Evolutionary conservation across 2,329 filamentous ascomycete genomes (phyloP).

Genomic region (Colletotrichum incanum): DNA sequence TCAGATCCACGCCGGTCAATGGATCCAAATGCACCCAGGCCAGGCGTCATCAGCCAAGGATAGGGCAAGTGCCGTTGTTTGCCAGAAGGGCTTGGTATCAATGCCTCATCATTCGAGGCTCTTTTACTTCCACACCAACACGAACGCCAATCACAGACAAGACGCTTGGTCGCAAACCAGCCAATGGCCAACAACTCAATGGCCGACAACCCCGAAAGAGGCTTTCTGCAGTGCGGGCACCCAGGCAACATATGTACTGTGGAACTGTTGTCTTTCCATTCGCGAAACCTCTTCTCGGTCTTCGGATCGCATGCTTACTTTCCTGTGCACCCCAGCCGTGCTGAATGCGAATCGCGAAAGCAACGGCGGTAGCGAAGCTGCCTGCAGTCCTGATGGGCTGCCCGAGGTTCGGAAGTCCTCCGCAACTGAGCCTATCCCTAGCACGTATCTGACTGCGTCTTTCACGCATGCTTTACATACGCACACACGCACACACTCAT

Average conservation of each 20-base stretch:
- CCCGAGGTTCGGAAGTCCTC: not conserved
- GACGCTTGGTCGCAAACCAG: constrained; percentile 17
- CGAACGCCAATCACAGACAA: not conserved
- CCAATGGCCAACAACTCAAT: constrained; percentile 21
- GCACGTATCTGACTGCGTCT: constrained; percentile 34
- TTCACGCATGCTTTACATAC: not conserved
- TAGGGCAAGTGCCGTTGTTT: not conserved
- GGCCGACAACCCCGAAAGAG: constrained; percentile 1
- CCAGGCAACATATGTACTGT: not conserved
- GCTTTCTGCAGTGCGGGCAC: constrained; percentile 10
- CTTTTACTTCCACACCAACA: not conserved
- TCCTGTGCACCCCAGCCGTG: constrained; percentile 5
- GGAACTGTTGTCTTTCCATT: constrained; percentile 7
- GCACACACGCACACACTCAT: not conserved
- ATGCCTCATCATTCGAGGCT: not conserved
- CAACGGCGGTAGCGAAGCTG: not conserved
- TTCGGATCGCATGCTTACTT: constrained; percentile 4
- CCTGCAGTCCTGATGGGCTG: constrained; percentile 26
- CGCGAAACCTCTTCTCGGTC: constrained; percentile 10
- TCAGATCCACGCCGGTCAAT: not conserved
- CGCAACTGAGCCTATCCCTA: constrained; percentile 9
- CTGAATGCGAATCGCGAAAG: not conserved
- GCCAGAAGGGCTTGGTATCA: not conserved
- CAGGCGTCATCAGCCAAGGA: not conserved
- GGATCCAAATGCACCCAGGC: not conserved